Base-by-base conservation (phyloP, 129 eudicot species). In the Ambrosia artemisiifolia region DNA sequence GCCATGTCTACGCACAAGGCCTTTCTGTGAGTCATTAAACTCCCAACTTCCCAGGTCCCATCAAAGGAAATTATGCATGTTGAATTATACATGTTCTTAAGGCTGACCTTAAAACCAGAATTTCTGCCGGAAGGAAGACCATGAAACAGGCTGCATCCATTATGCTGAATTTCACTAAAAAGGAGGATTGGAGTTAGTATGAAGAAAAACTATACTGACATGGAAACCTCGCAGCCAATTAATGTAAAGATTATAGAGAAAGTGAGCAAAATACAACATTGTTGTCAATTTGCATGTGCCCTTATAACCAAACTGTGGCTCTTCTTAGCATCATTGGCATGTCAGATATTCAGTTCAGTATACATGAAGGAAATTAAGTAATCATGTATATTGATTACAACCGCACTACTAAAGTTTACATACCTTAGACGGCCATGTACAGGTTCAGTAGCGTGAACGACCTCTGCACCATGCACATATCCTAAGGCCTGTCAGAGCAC, bases 391-490 rank as follows among this genome's bases (percentile, higher is more conserved):
- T 24, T 24, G 28, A 24, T 24, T 24, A 24, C 28, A 24, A 24
- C 56, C 50, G 65, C 35, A 51, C 36, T 19, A n/a, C 10, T 43
- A 70, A 5, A 69, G 38, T 70, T 62, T 46, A 34, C 61, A 69
- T 79, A 92, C 98, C 98, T 92, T 71, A 92, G 71, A 54, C 98
- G 95, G 63, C 98, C 98, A 62, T 92, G 98, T 46, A 92, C 80
- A n/a, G 98, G 95, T 80, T 92, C 95, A 65, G 78, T 55, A 48
- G 96, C 98, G 68, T 83, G 91, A 61, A 89, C 77, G 57, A 92
- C 80, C 72, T 85, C 82, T 65, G 95, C 98, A 70, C 96, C 98
- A 63, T 92, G 96, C 42, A 74, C 98, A 65, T 85, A 89, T 50
- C 96, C 98, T 67, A 92, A 85, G 65, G 98, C 98, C 98, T 92